Percentiles rank a stretch among this genome's conserved stretches.
phyloP scores from a whole-genome alignment of 75 land plant genomes.

The Selaginella moellendorffii region DNA sequence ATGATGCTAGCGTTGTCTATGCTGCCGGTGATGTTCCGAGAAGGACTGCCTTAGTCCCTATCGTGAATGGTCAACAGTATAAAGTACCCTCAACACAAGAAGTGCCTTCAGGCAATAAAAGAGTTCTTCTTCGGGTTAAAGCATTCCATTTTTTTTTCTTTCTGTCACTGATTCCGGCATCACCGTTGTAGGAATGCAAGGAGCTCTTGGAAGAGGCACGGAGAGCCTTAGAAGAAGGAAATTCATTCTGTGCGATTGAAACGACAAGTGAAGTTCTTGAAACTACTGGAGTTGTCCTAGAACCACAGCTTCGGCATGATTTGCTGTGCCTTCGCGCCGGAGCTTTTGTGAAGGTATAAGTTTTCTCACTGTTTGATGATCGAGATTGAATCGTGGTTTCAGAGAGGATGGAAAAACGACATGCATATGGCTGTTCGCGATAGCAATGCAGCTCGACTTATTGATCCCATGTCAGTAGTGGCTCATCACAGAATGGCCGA shows the following conservation, averaged over 20 bases:
- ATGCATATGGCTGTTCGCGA: slow-evolving; percentile 92
- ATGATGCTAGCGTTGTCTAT: slow-evolving; percentile 36
- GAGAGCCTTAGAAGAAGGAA: slow-evolving; percentile 37
- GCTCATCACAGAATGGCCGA: slow-evolving; percentile 78
- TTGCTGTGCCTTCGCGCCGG: slow-evolving; percentile 80
- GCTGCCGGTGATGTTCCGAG: slow-evolving; percentile 44
- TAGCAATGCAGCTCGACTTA: slow-evolving; percentile 56
- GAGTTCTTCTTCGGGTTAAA: neutral
- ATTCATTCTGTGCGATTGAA: slow-evolving; percentile 59
- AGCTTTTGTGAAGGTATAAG: slow-evolving; percentile 61
- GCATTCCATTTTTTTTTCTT: neutral
- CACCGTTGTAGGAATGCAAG: slow-evolving; percentile 49
- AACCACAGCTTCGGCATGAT: slow-evolving; percentile 39
- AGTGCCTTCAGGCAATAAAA: neutral
- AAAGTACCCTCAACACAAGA: neutral
- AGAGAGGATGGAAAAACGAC: slow-evolving; percentile 98
- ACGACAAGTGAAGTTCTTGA: slow-evolving; percentile 79
- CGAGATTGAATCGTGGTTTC: too few relatives aligned
- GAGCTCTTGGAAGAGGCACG: slow-evolving; percentile 51
- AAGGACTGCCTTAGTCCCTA: slow-evolving; percentile 31
- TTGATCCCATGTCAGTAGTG: slow-evolving; percentile 44
- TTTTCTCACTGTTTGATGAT: too few relatives aligned
- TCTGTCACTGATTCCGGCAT: neutral
- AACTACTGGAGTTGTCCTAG: slow-evolving; percentile 36
- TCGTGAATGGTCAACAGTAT: slow-evolving; percentile 14